Base-by-base conservation (phyloP, 495 filamentous ascomycete species). In the Neurospora sp. region DNA sequence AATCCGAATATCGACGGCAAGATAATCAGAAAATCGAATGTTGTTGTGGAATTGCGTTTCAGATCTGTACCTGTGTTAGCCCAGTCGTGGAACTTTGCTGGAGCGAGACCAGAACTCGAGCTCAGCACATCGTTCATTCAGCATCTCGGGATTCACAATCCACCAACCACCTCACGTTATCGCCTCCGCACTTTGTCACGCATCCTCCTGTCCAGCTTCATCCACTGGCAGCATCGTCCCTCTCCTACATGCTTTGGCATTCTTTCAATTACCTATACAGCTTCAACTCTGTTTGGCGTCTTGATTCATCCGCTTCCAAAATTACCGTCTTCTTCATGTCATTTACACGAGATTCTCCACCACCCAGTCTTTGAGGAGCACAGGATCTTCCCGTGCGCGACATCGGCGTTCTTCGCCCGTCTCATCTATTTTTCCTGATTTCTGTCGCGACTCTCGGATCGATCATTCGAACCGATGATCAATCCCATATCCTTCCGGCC, bases 401-500 rank as follows among this genome's bases (percentile, higher is more conserved):
- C 46, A 54, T 54, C 46, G 46, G 46, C 46, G 20, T 54, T 27
- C 46, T 70, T 38, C 31, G 69, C 69, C 31, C 31, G 27, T 60
- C 69, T 70, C 16, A 37, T 70, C 11, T 31, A 12, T 18, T 18
- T 41, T 73, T 71, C 11, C 42, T 31, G 4, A 23, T 73, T 39
- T 14, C 69, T 20, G 31, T 39, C n/a, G 38, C 46, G 39, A 18
- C n/a, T 20, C 10, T 31, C 5, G 49, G 20, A 14, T 14, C 49
- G 54, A 35, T 35, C 12, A 16, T 16, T 66, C 23, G 49, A 35
- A 66, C 27, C 46, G 3, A 82, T 82, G 80, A 31, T 80, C 40
- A 88, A 86, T 74, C 86, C 86, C 1, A 80, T 88, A 72, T 82
- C 85, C 10, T 89, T 89, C 76, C 79, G 80, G 69, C 85, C 91